Conservation (phyloP, 169 alveolate species). For the Perkinsus marinus region DNA sequence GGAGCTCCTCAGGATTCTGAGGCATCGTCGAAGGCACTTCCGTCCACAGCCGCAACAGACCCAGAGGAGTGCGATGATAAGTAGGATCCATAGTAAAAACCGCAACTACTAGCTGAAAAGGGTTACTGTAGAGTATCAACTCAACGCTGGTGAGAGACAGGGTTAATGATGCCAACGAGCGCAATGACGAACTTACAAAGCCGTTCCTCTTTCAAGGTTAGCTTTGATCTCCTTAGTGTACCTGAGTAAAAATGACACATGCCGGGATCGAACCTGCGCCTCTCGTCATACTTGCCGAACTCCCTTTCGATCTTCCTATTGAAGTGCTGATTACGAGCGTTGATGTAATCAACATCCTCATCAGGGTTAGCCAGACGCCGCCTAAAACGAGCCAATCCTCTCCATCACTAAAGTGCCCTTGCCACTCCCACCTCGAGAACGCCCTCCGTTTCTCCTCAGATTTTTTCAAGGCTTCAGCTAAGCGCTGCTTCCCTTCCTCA, state of each 20-base stretch:
- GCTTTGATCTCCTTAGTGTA: constrained; percentile 56
- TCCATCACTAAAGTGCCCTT: background rate
- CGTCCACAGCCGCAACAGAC: background rate
- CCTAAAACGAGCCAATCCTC: background rate
- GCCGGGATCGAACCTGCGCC: constrained; percentile 1
- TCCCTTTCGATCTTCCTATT: constrained; percentile 57
- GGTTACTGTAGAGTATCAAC: background rate
- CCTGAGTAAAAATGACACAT: background rate
- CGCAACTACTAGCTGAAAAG: background rate
- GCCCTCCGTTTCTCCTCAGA: background rate
- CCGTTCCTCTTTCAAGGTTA: constrained; percentile 65
- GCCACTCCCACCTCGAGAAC: background rate
- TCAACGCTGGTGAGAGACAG: background rate
- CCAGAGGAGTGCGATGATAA: background rate
- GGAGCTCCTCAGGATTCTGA: background rate
- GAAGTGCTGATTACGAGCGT: constrained; percentile 57
- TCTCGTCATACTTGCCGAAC: constrained; percentile 27
- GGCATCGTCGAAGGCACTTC: background rate
- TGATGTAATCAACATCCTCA: constrained; percentile 56
- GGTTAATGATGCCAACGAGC: background rate
- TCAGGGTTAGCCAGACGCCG: background rate
- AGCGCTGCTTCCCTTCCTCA: background rate
- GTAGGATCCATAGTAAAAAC: background rate
- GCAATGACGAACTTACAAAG: constrained; percentile 27
- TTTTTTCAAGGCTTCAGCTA: background rate